These are phyloP conservation scores for Trametes sanguinea DNA, from an alignment of 768 basidiomycete genomes.

Conservation along the genomic window DNA sequence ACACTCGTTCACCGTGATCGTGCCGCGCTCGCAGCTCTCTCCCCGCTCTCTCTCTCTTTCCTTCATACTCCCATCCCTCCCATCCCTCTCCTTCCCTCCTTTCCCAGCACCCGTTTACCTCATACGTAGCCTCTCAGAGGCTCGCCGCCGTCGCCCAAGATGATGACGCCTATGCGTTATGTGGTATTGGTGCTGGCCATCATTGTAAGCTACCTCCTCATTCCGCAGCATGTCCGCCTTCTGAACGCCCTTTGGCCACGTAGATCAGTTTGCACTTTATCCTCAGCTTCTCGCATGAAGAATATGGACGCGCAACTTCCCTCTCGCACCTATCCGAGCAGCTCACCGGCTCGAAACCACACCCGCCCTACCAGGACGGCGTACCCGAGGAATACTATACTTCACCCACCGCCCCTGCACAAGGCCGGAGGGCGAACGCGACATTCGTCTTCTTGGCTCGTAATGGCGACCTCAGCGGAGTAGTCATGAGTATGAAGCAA, in stretches of 20 bases:
- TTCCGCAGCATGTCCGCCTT: neutral
- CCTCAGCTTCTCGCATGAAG: conserved; percentile 51
- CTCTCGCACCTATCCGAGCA: conserved; percentile 40
- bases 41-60: too few relatives aligned
- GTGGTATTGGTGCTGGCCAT: conserved; percentile 44
- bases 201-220: conserved; percentile 29
- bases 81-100: neutral
- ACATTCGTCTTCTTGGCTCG: conserved; percentile 56
- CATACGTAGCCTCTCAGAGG: conserved; percentile 14
- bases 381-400: conserved; percentile 44
- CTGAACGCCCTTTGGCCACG: neutral
- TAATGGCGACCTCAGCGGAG: conserved; percentile 45
- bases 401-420: conserved; percentile 17
- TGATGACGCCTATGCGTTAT: conserved; percentile 66
- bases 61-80: neutral
- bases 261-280: conserved; percentile 61
- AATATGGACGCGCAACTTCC: conserved; percentile 49
- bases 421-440: conserved; percentile 50
- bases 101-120: conserved; percentile 3
- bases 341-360: conserved; percentile 20
- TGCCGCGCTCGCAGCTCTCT: neutral
- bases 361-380: conserved; percentile 57
- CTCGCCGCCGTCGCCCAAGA: conserved; percentile 29
- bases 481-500: conserved; percentile 53
- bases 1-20: neutral